These are phyloP conservation scores for Colletotrichum orchidophilum DNA, from an alignment of 2,329 filamentous ascomycete species.

Conservation along the genomic window DNA sequence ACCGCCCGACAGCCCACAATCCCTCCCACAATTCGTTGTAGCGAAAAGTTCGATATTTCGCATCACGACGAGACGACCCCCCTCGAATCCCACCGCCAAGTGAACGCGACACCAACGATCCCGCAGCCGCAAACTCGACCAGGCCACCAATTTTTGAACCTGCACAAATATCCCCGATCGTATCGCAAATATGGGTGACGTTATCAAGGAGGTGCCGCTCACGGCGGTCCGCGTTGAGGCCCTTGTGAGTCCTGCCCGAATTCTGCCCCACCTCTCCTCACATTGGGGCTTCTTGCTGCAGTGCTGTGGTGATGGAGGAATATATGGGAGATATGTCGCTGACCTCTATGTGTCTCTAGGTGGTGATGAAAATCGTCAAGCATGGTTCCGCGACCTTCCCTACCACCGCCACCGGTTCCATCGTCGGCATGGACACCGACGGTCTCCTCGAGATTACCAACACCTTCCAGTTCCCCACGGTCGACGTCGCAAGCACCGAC, in stretches of 20 bases:
- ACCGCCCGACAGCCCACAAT: conserved; percentile 53
- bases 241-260: conserved; percentile 70
- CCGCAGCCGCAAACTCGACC: conserved; percentile 39
- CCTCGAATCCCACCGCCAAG: conserved; percentile 26
- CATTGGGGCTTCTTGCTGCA: conserved; percentile 39
- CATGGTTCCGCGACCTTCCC: conserved; percentile 91
- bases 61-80: conserved; percentile 37
- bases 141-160: conserved; percentile 34
- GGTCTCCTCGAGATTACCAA: conserved; percentile 90
- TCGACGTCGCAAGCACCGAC: conserved; percentile 75
- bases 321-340: conserved; percentile 16
- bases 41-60: conserved; percentile 56
- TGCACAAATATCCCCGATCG: conserved; percentile 37
- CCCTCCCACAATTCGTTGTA: conserved; percentile 52
- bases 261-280: conserved; percentile 46
- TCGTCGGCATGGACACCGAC: conserved; percentile 92
- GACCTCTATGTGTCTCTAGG: conserved; percentile 58
- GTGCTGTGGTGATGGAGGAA: not conserved
- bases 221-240: conserved; percentile 94
- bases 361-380: conserved; percentile 98
- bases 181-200: conserved; percentile 64
- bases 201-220: conserved; percentile 74
- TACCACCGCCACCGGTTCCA: conserved; percentile 85
- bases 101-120: conserved; percentile 37
- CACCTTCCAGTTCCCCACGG: conserved; percentile 89